Base-by-base conservation (phyloP, 2,329 filamentous ascomycete genomes). In the Knufia fluminis region DNA sequence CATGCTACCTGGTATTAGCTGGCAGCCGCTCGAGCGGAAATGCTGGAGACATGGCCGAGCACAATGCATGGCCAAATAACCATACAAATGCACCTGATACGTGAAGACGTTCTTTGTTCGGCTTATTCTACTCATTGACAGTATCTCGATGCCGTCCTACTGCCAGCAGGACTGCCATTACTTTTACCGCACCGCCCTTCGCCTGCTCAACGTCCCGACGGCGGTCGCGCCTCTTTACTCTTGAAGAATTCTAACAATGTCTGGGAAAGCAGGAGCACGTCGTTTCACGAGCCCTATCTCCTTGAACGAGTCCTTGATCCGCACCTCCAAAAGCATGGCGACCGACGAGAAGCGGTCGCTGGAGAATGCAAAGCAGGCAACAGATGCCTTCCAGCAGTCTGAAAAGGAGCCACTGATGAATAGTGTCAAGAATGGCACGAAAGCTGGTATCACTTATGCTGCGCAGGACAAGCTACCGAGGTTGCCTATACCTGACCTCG, bases 131-230 rank as follows among this genome's bases (percentile, higher is more conserved):
- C 17, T 19, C n/a, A 17, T 19, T 20, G 40, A 43, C 23, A 24
- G 40, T 43, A 12, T 26, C 48, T 51, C 44, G 44, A 94, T 94
- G 86, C 85, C 85, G 74, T 69, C 76, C 61, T 91, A 87, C 68
- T 94, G 75, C 68, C 73, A 86, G 51, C 83, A 92, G 75, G 85
- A 94, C 69, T 94, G 86, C 63, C 87, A 94, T 67, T 94, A 94
- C 71, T 94, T 94, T 71, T 92, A 86, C 74, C 86, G 86, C 74
- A 94, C 83, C 68, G 85, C 86, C 64, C 73, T 94, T 71, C 86
- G 86, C 74, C 83, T 89, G 64, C 74, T 94, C 60, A 91, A 85
- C 64, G 82, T 94, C 61, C 78, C 81, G 70, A 94, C 86, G 60
- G 78, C 73, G 62, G 79, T 94, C 67, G 87, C 84, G 58, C 82